Evolutionary conservation across 2,329 filamentous ascomycete genomes (phyloP).

Genomic region (Dothidotthia symphoricarpi): DNA sequence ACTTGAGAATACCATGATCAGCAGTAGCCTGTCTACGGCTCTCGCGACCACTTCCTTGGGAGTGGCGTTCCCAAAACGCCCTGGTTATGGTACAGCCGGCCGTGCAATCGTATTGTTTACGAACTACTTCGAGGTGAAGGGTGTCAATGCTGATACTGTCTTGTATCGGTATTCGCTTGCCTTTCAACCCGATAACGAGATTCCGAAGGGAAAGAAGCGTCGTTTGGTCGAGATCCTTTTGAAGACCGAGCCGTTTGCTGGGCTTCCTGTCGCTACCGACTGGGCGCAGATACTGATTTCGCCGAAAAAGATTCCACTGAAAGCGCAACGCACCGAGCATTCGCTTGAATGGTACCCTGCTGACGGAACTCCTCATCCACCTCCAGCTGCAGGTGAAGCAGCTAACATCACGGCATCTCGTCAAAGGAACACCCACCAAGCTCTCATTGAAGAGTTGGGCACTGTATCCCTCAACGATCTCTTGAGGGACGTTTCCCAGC

Average conservation of each 20-base stretch:
- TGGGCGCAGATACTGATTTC: slow-evolving; percentile 35
- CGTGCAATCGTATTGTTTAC: slow-evolving; percentile 42
- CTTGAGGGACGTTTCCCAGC: slow-evolving; percentile 44
- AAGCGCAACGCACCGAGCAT: slow-evolving; percentile 10
- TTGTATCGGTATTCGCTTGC: slow-evolving; percentile 32
- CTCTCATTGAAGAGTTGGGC: slow-evolving; percentile 22
- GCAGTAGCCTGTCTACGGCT: slow-evolving; percentile 20
- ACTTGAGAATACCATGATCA: slow-evolving; percentile 34
- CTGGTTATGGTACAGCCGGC: slow-evolving; percentile 41
- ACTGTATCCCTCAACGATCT: slow-evolving; percentile 41
- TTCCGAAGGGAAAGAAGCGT: slow-evolving; percentile 46
- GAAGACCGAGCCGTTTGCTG: slow-evolving; percentile 30
- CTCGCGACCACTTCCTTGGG: slow-evolving; percentile 24
- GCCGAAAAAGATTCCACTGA: slow-evolving; percentile 24
- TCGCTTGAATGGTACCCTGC: slow-evolving; percentile 29
- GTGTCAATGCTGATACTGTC: slow-evolving; percentile 15
- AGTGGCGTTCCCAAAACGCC: slow-evolving; percentile 24
- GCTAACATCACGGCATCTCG: slow-evolving; percentile 16
- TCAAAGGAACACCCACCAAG: slow-evolving; percentile 16
- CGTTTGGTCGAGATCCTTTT: slow-evolving; percentile 51
- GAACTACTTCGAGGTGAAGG: slow-evolving; percentile 44
- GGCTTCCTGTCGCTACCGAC: slow-evolving; percentile 40
- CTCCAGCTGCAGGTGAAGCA: slow-evolving; percentile 13
- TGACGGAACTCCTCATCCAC: slow-evolving; percentile 25
- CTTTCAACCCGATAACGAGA: slow-evolving; percentile 37